These are phyloP conservation scores for Yarrowia porcina DNA, from an alignment of 805 yeast species.

Conservation along the genomic window DNA sequence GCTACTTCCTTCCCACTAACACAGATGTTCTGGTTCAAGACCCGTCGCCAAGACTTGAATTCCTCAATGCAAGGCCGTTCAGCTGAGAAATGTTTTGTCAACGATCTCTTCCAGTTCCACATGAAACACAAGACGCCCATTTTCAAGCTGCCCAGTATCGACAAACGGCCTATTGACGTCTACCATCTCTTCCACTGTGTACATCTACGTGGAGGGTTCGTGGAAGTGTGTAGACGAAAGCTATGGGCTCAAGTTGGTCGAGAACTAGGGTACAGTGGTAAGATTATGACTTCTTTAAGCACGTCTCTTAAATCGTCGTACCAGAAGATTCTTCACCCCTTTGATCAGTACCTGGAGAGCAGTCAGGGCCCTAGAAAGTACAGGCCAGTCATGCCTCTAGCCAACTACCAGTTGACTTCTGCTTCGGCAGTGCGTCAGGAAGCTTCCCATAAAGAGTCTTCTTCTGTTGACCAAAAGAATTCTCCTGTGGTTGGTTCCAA, in stretches of 20 bases:
- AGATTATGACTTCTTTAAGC: slow-evolving; percentile 66
- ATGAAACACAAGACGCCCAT: slow-evolving; percentile 34
- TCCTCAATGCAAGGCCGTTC: slow-evolving; percentile 44
- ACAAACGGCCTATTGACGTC: slow-evolving; percentile 62
- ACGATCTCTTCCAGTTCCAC: slow-evolving; percentile 47
- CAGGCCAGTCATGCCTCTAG: slow-evolving; percentile 13
- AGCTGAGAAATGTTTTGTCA: slow-evolving; percentile 48
- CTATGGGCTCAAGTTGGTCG: slow-evolving; percentile 82
- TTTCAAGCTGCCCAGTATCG: slow-evolving; percentile 59
- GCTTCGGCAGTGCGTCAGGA: not conserved
- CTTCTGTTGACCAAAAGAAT: not conserved
- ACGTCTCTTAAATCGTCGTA: slow-evolving; percentile 63
- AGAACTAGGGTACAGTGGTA: slow-evolving; percentile 72
- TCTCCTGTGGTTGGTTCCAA: slow-evolving; percentile 6
- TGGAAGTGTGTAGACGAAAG: slow-evolving; percentile 58
- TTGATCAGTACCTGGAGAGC: slow-evolving; percentile 29
- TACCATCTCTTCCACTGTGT: slow-evolving; percentile 59
- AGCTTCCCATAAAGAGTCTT: not conserved
- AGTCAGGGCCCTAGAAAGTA: slow-evolving; percentile 4
- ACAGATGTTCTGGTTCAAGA: slow-evolving; percentile 45
- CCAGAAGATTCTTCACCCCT: slow-evolving; percentile 43
- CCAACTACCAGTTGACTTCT: slow-evolving; percentile 5
- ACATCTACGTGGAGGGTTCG: slow-evolving; percentile 62
- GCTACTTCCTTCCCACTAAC: not conserved
- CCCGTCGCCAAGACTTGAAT: slow-evolving; percentile 49